phyloP scores from a whole-genome alignment of 495 filamentous ascomycete species.

The Cetradonia linearis region DNA sequence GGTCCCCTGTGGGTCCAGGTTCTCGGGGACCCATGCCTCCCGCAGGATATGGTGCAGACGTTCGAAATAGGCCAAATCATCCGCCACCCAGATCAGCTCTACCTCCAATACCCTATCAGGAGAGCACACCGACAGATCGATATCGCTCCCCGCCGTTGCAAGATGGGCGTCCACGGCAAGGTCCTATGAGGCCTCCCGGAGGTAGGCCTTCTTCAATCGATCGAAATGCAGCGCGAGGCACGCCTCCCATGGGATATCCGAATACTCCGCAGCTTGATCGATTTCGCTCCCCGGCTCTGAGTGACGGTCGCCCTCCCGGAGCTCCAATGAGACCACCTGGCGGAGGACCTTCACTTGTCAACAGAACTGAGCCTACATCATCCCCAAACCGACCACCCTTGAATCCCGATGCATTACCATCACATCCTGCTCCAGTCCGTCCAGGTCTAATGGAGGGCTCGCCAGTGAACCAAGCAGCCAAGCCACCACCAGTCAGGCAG shows the following conservation, averaged over 20 bases:
- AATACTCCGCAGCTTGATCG: not conserved
- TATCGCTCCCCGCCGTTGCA: constrained; percentile 13
- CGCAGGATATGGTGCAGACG: constrained; percentile 4
- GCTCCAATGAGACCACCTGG: not conserved
- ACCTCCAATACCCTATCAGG: constrained; percentile 4
- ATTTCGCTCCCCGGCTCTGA: constrained; percentile 13
- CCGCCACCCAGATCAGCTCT: not conserved
- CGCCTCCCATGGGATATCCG: not conserved
- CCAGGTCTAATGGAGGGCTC: constrained; percentile 54
- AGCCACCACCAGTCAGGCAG: constrained; percentile 28
- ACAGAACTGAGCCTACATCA: constrained; percentile 20
- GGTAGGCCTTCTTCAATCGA: not conserved
- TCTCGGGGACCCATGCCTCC: not conserved
- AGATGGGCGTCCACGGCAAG: not conserved
- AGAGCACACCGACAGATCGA: constrained; percentile 1
- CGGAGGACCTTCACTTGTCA: not conserved
- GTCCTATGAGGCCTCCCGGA: not conserved
- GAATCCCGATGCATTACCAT: constrained; percentile 35
- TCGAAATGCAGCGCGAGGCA: not conserved
- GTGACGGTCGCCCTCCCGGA: not conserved
- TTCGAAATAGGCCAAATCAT: not conserved
- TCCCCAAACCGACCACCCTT: constrained; percentile 30
- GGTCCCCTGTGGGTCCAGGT: not conserved
- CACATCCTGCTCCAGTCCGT: constrained; percentile 72
- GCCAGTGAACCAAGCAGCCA: constrained; percentile 28